A percentile compares a stretch with the other conserved stretches of the same genome.
These are phyloP conservation scores for Rhizoclosmatium globosum DNA, from an alignment of 192 early-diverging fungal species.

Conservation along the genomic window DNA sequence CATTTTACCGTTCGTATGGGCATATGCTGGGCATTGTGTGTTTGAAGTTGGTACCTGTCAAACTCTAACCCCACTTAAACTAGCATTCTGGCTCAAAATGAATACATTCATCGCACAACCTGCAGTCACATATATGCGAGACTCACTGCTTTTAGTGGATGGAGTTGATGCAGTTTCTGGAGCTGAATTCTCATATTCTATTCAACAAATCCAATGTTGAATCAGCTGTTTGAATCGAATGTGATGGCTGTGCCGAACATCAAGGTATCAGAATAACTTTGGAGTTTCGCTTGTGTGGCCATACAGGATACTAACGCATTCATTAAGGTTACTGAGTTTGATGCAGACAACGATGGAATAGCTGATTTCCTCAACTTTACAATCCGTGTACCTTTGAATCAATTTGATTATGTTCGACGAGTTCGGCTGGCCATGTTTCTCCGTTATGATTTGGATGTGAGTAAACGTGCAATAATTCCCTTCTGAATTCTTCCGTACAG, in stretches of 20 bases:
- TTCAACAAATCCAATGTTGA: slow-evolving; percentile 38
- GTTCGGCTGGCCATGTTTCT: slow-evolving; percentile 45
- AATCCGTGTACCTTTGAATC: slow-evolving; percentile 36
- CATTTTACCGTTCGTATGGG: slow-evolving; percentile 47
- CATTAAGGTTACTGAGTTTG: slow-evolving; percentile 48
- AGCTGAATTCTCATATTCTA: slow-evolving; percentile 21
- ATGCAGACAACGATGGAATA: slow-evolving; percentile 47
- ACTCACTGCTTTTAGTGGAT: slow-evolving; percentile 39
- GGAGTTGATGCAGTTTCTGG: slow-evolving; percentile 13
- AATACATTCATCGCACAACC: slow-evolving; percentile 49
- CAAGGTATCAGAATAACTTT: slow-evolving; percentile 18
- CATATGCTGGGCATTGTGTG: slow-evolving; percentile 45
- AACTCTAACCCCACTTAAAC: neutral
- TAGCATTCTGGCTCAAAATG: slow-evolving; percentile 52
- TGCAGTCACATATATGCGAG: slow-evolving; percentile 40
- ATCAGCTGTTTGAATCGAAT: slow-evolving; percentile 31
- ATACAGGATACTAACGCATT: too few relatives aligned
- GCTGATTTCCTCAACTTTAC: slow-evolving; percentile 44
- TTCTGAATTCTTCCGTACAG: slow-evolving; percentile 10
- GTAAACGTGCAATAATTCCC: neutral
- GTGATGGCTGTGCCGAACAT: slow-evolving; percentile 35
- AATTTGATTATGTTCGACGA: slow-evolving; percentile 28
- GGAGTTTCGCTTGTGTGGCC: neutral
- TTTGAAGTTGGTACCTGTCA: neutral
- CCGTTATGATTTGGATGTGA: slow-evolving; percentile 39